Evolutionary conservation across 1,284 basidiomycete species (phyloP).

Genomic region (Ustilago loliicola): DNA sequence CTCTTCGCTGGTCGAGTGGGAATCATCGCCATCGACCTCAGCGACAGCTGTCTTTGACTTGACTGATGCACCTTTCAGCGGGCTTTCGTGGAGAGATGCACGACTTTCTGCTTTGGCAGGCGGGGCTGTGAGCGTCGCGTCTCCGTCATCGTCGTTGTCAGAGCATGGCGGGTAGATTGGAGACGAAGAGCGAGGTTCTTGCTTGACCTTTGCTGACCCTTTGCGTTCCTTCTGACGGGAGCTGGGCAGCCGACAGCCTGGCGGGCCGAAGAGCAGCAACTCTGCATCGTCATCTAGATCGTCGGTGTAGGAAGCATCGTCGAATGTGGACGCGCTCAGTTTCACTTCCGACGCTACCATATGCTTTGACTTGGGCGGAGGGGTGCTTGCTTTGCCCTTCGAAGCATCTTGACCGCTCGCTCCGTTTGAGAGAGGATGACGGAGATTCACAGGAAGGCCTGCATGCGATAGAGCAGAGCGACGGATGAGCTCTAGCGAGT

Average conservation of each 20-base stretch:
- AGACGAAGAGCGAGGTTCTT: neutral
- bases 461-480: slow-evolving; percentile 19
- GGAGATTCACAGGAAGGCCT: neutral
- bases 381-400: neutral
- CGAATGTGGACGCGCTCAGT: neutral
- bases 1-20: slow-evolving; percentile 5
- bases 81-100: neutral
- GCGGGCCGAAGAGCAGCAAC: slow-evolving; percentile 25
- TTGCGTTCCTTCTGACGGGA: neutral
- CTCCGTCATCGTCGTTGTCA: slow-evolving; percentile 10
- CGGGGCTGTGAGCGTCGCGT: slow-evolving; percentile 22
- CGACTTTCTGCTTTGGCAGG: neutral
- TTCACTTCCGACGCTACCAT: neutral
- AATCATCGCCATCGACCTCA: neutral
- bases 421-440: neutral
- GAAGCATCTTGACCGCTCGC: neutral
- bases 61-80: neutral
- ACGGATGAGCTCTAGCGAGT: slow-evolving; percentile 27
- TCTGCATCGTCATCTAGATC: slow-evolving; percentile 2
- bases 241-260: slow-evolving; percentile 1
- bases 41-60: neutral
- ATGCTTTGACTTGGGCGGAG: neutral
- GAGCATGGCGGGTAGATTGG: neutral
- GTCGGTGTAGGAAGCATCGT: neutral
- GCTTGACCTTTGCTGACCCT: neutral